These are phyloP conservation scores for Verticillium isaacii DNA, from an alignment of 2,329 filamentous ascomycete genomes.

Conservation along the genomic window DNA sequence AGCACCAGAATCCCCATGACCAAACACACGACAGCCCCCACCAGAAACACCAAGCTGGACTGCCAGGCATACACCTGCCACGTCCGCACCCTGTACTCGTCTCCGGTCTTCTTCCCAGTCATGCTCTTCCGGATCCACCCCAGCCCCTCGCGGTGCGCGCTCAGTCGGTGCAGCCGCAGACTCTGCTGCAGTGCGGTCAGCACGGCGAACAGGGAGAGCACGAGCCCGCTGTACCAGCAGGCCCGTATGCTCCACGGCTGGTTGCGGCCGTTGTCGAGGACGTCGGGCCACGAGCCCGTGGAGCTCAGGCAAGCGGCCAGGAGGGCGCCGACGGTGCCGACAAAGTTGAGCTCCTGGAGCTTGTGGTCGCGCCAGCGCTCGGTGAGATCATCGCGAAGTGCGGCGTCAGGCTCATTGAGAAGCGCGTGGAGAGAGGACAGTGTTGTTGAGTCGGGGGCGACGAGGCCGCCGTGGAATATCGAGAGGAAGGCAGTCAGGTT, in stretches of 20 bases:
- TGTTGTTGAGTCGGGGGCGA: slow-evolving; percentile 1
- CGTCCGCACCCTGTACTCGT: slow-evolving; percentile 4
- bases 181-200: slow-evolving; percentile 37
- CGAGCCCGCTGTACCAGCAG: slow-evolving; percentile 35
- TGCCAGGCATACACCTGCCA: slow-evolving; percentile 18
- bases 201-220: slow-evolving; percentile 46
- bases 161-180: slow-evolving; percentile 34
- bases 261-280: slow-evolving; percentile 27
- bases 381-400: slow-evolving; percentile 24
- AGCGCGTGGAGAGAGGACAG: slow-evolving; percentile 2
- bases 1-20: slow-evolving; percentile 14
- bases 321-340: slow-evolving; percentile 28
- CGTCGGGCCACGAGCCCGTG: slow-evolving; percentile 36
- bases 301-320: slow-evolving; percentile 25
- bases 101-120: slow-evolving; percentile 3
- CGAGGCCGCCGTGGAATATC: slow-evolving; percentile 5
- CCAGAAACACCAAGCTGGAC: slow-evolving; percentile 13
- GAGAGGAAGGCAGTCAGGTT: not conserved
- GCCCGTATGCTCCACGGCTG: slow-evolving; percentile 35
- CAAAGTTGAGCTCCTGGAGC: slow-evolving; percentile 33
- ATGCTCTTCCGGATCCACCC: slow-evolving; percentile 23
- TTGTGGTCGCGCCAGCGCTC: slow-evolving; percentile 31
- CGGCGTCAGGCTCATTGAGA: slow-evolving; percentile 1
- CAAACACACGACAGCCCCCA: slow-evolving; percentile 14
- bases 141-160: slow-evolving; percentile 31